phyloP scores from a whole-genome alignment of 2,329 filamentous ascomycete species.

The Exophiala sideris region DNA sequence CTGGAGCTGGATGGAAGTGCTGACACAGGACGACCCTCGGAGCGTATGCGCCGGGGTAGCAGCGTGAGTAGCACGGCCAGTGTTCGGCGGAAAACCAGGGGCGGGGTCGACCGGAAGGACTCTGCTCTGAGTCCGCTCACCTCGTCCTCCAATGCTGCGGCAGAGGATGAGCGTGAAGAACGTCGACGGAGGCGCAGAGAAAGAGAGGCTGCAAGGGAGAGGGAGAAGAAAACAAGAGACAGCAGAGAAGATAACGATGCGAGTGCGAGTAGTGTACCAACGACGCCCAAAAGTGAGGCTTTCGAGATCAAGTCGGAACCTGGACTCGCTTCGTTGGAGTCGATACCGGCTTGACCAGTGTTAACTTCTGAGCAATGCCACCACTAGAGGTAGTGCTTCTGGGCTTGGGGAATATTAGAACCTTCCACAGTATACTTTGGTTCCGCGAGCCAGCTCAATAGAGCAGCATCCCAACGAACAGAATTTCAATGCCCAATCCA shows the following conservation, averaged over 20 bases:
- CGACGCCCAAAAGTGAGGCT: slow-evolving; percentile 4
- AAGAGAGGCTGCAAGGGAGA: slow-evolving; percentile 15
- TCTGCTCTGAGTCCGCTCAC: slow-evolving; percentile 16
- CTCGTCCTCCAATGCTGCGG: slow-evolving; percentile 1
- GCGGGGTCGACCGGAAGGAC: slow-evolving; percentile 3
- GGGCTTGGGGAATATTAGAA: too few relatives aligned
- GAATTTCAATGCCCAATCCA: too few relatives aligned
- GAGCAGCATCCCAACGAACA: too few relatives aligned
- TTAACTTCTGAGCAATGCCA: not conserved
- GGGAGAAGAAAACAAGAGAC: slow-evolving; percentile 3
- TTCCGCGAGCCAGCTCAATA: too few relatives aligned
- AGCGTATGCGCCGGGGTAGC: slow-evolving; percentile 26
- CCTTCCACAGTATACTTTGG: too few relatives aligned
- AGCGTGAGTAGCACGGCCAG: slow-evolving; percentile 27
- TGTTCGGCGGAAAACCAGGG: slow-evolving; percentile 16
- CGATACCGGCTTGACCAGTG: not conserved
- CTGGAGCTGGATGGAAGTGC: slow-evolving; percentile 19
- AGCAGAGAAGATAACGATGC: not conserved
- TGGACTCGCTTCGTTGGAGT: not conserved
- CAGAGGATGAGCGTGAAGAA: slow-evolving; percentile 17
- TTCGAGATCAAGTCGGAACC: not conserved
- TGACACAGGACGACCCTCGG: slow-evolving; percentile 12
- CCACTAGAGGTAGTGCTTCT: not conserved
- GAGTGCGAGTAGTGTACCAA: slow-evolving; percentile 6
- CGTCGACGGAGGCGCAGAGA: slow-evolving; percentile 13